phyloP scores from a whole-genome alignment of 345 rosid species.

The Psidium guajava region DNA sequence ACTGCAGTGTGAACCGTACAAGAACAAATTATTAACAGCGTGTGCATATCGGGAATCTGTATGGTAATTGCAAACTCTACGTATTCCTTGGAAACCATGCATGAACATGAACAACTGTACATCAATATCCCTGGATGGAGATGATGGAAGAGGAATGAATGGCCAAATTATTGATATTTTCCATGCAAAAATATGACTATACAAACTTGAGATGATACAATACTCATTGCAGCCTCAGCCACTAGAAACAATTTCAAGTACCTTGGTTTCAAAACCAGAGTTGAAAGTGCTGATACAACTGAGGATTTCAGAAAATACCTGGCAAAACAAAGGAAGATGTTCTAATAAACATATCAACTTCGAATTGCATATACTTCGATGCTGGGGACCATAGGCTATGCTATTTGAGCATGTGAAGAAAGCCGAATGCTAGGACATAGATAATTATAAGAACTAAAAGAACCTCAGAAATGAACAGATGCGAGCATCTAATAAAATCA shows the following conservation, averaged over 20 bases:
- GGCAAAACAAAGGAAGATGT: background rate
- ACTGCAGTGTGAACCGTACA: conserved; percentile 23
- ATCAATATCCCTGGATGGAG: background rate
- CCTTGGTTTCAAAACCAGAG: conserved; percentile 51
- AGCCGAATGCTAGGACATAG: background rate
- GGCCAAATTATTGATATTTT: background rate
- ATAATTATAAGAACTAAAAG: background rate
- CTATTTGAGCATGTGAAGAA: background rate
- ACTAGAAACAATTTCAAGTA: conserved; percentile 5
- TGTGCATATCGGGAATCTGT: background rate
- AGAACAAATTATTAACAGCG: background rate
- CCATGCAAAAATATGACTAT: background rate
- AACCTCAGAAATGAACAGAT: background rate
- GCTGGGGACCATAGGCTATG: background rate
- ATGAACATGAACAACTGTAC: background rate
- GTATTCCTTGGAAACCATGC: background rate
- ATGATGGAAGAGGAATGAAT: background rate
- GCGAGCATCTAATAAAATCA: background rate
- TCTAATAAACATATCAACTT: background rate
- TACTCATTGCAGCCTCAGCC: background rate
- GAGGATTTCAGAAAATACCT: conserved; percentile 66
- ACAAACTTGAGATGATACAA: background rate
- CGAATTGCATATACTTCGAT: background rate
- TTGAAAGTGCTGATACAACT: conserved; percentile 56
- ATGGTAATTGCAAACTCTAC: background rate